Evolutionary conservation across 768 basidiomycete genomes (phyloP), one percentile per base, ranked within the genome.

Genomic region (Mycena epipterygia): DNA sequence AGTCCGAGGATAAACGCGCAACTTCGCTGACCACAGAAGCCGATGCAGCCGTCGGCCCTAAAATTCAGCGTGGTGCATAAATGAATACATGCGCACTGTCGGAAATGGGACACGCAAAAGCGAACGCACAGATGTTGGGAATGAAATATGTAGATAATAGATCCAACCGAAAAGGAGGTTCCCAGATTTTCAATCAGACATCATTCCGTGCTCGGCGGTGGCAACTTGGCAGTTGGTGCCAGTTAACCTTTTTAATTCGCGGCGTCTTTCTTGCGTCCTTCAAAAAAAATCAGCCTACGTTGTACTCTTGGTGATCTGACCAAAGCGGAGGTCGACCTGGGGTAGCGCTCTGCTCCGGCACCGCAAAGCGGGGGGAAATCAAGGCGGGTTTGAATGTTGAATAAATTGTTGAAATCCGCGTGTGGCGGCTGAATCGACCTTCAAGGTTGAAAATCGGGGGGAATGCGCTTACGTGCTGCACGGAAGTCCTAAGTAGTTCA

Each of bases 121-220:
- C n/a, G n/a, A n/a, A n/a, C n/a, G n/a, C n/a, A n/a, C n/a, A n/a
- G n/a, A n/a, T n/a, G n/a, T n/a, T n/a, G n/a, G n/a, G n/a, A n/a
- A n/a, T n/a, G n/a, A n/a, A n/a, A n/a, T n/a, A n/a, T n/a, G n/a
- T n/a, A n/a, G n/a, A n/a, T n/a, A n/a, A n/a, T n/a, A n/a, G n/a
- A n/a, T n/a, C n/a, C n/a, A n/a, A n/a, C n/a, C n/a, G n/a, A n/a
- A 46, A 19, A 17, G 21, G 19, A 44, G 23, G n/a, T 12, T 9
- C 23, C 13, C 44, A n/a, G 44, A 23, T 7, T n/a, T 6, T 23
- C n/a, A 7, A 46, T 46, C 19, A 11, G 25, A 19, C 9, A 37
- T n/a, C n/a, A n/a, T n/a, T n/a, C 63, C 63, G 63, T 55, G n/a
- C 63, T 64, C 63, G 52, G 37, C 63, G 63, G 63, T 32, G n/a